Evolutionary conservation across 2,329 filamentous ascomycete species (phyloP), one percentile per base, ranked within the genome.

Genomic region (Ceratocystis huliohia): DNA sequence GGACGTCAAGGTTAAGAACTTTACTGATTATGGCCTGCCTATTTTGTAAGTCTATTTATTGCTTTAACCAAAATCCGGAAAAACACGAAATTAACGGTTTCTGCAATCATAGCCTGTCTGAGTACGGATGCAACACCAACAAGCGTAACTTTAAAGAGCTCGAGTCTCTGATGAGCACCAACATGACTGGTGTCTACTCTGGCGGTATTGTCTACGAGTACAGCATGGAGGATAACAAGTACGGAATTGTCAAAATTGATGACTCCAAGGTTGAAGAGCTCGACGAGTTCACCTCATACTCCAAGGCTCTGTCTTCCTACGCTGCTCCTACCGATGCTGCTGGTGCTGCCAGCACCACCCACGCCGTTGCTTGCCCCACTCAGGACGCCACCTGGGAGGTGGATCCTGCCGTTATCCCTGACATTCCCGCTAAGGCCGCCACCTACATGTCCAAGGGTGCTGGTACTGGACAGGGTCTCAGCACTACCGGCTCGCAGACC

Each of bases 171-270:
- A 97, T 96, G 87, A 84, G 80, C 76, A 77, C 76, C 22, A 75
- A 96, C 68, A 97, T 97, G 93, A 91, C 88, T 6, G 71, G 76
- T 20, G 91, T 96, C 72, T 97, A 96, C 83, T 96, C 92, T 50
- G 94, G 94, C 72, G 94, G 94, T 75, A 84, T 99, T 48, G 89
- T 96, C 76, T 99, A 96, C 79, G 92, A 97, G 78, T 99, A 96
- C 80, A 87, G 88, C 8, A 78, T 88, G 73, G 91, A 95, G 76
- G 81, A 81, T 69, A 90, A 86, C 78, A 81, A 86, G 59, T 97
- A 86, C 76, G 93, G 92, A 70, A 86, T 96, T 68, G 91, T 92
- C 73, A 77, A 83, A 67, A 79, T 94, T 73, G 28, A 45, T 59
- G 73, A 76, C 61, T 82, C 80, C 69, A 72, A 76, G 73, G 81